These are phyloP conservation scores for Schwanniomyces sp. DNA, from an alignment of 805 yeast genomes.

Conservation along the genomic window DNA sequence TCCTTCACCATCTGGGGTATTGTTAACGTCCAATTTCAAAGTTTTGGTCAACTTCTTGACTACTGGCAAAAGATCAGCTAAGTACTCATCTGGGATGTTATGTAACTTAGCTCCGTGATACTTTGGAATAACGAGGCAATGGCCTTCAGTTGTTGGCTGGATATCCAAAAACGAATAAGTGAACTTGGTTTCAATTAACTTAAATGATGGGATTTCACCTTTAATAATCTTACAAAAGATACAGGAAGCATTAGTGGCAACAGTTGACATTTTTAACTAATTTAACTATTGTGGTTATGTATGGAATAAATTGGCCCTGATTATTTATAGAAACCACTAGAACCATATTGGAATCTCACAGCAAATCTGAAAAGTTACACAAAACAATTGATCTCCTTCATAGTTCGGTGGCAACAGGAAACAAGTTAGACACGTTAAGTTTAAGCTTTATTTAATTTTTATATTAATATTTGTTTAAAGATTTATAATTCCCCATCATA, in stretches of 20 bases:
- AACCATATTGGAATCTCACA: background rate
- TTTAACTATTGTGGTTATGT: background rate
- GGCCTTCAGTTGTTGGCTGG: slow-evolving; percentile 89
- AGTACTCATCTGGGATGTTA: slow-evolving; percentile 87
- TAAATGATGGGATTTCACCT: slow-evolving; percentile 94
- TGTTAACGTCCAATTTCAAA: slow-evolving; percentile 61
- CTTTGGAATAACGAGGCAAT: slow-evolving; percentile 87
- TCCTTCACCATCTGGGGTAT: slow-evolving; percentile 65
- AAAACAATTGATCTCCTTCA: slow-evolving; percentile 1
- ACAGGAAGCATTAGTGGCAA: slow-evolving; percentile 39
- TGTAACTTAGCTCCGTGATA: slow-evolving; percentile 92
- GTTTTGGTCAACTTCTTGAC: slow-evolving; percentile 83
- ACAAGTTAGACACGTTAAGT: background rate
- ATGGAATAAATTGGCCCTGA: background rate
- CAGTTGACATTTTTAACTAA: slow-evolving; percentile 1
- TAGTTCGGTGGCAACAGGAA: slow-evolving; percentile 5
- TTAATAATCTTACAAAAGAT: slow-evolving; percentile 93
- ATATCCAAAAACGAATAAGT: slow-evolving; percentile 87
- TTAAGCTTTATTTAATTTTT: background rate
- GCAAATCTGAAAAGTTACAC: slow-evolving; percentile 4
- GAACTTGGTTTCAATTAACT: slow-evolving; percentile 80
- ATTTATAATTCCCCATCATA: background rate
- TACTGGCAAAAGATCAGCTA: slow-evolving; percentile 82
- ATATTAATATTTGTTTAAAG: background rate
- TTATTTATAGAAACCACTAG: background rate